A percentile compares a stretch with the other conserved stretches of the same genome.
Conservation (phyloP, 176 grass and related monocot genomes). For the Triticum urartu region DNA sequence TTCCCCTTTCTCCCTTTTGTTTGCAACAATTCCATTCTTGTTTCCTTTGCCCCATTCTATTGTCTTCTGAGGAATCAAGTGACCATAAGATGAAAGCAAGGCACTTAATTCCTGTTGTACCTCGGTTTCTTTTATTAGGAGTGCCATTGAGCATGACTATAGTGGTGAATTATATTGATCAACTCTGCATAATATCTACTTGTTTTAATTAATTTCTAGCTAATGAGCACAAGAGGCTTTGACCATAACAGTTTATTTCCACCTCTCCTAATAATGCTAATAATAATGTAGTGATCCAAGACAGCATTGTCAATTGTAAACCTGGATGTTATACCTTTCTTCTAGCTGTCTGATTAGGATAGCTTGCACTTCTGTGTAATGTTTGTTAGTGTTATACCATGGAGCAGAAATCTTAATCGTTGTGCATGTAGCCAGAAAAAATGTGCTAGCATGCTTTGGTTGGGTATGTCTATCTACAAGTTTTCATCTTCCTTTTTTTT, state of each 20-base stretch:
- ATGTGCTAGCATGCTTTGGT: neutral
- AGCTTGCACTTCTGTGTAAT: neutral
- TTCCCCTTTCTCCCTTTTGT: neutral
- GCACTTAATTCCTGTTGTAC: neutral
- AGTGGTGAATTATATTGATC: neutral
- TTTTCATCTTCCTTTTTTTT: slow-evolving; percentile 10
- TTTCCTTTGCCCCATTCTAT: neutral
- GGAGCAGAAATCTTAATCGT: neutral
- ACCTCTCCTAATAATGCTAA: neutral
- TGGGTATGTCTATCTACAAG: neutral
- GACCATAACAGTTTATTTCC: neutral
- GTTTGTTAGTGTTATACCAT: slow-evolving; percentile 5
- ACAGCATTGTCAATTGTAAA: neutral
- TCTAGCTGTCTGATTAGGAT: neutral
- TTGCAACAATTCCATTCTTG: slow-evolving; percentile 1
- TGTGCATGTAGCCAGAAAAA: neutral
- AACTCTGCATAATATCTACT: neutral
- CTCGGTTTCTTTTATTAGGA: slow-evolving; percentile 4
- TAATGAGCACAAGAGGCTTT: neutral
- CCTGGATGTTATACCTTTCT: slow-evolving; percentile 9
- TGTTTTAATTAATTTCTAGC: neutral
- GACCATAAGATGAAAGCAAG: neutral
- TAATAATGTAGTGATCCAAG: neutral
- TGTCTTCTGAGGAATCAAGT: neutral
- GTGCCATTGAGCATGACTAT: slow-evolving; percentile 11